phyloP scores from a whole-genome alignment of 192 early-diverging fungal species.

The Coemansia sp. region DNA sequence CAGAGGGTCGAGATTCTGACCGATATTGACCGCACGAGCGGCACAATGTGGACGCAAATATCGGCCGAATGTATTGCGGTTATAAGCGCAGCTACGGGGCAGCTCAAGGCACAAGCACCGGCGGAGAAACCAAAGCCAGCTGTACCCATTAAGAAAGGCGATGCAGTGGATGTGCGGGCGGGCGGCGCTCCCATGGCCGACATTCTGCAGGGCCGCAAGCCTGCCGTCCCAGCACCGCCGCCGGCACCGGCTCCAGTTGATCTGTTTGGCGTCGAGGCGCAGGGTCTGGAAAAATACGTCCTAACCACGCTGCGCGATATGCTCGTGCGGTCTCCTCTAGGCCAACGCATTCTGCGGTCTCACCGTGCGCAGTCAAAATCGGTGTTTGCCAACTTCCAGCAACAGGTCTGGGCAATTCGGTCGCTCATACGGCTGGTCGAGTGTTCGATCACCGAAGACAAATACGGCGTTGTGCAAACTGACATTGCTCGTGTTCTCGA shows the following conservation, averaged over 20 bases:
- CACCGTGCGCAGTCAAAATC: slow-evolving; percentile 24
- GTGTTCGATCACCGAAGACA: slow-evolving; percentile 44
- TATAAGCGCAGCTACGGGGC: slow-evolving; percentile 26
- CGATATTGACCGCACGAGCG: slow-evolving; percentile 40
- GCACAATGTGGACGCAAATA: slow-evolving; percentile 43
- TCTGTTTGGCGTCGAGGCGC: slow-evolving; percentile 44
- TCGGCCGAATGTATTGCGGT: slow-evolving; percentile 42
- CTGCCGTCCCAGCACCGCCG: too few relatives aligned
- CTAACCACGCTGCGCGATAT: slow-evolving; percentile 37
- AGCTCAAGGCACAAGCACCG: slow-evolving; percentile 26
- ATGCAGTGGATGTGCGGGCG: background rate
- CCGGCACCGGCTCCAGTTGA: slow-evolving; percentile 3
- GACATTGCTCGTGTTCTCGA: slow-evolving; percentile 35
- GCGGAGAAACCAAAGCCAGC: slow-evolving; percentile 11
- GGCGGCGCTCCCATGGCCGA: slow-evolving; percentile 41
- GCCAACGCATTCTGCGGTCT: slow-evolving; percentile 36
- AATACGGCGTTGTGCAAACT: slow-evolving; percentile 46
- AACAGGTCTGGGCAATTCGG: slow-evolving; percentile 48
- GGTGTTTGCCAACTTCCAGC: slow-evolving; percentile 48
- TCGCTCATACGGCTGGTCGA: slow-evolving; percentile 43
- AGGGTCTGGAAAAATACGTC: slow-evolving; percentile 52
- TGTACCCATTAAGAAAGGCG: background rate
- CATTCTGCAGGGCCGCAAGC: slow-evolving; percentile 17
- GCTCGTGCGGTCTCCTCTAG: slow-evolving; percentile 37
- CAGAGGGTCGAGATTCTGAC: slow-evolving; percentile 35